Base-by-base conservation (phyloP, 768 basidiomycete species). In the Lactifluus pinguis region DNA sequence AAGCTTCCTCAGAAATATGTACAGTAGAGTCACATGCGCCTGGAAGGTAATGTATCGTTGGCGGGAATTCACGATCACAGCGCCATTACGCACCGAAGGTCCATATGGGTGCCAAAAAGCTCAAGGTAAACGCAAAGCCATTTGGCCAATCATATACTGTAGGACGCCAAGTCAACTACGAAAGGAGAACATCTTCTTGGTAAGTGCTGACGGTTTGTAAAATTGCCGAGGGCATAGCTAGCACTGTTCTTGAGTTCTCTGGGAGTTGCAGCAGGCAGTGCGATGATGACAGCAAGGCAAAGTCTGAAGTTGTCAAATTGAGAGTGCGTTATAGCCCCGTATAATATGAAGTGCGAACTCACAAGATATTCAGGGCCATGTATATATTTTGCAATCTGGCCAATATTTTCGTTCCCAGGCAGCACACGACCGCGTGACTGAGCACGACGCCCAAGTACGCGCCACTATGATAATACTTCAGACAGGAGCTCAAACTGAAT, bases 301-400 rank as follows among this genome's bases (percentile, higher is more conserved):
- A 86, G 70, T 21, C 85, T 87, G 42, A 4, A 14, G 7, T 5
- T 34, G 13, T 6, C 9, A n/a, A 29, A 14, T 49, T n/a, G 25
- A 25, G 25, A 42, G 42, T 2, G 10, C 38, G 4, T 45, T 3
- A 21, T 29, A 14, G 17, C 38, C 13, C 17, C 39, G n/a, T 21
- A 11, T 39, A 30, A 13, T 25, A 49, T 10, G 41, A 36, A 30
- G 29, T 5, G 30, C 5, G 13, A 13, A 74, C 85, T 59, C 69
- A 85, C 84, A 81, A 53, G 30, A 89, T 71, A 68, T 91, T 91
- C 45, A 91, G 75, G n/a, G 80, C 64, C 25, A 89, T 80, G 65
- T 86, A 91, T 9, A 86, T 70, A n/a, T 78, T 83, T 69, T 92
- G 89, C 14, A 91, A 67, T 32, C 87, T 76, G 1, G 89, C 89